Evolutionary conservation across 768 basidiomycete species (phyloP), one percentile per base, ranked within the genome.

Genomic region (Macrolepiota dolichaula): DNA sequence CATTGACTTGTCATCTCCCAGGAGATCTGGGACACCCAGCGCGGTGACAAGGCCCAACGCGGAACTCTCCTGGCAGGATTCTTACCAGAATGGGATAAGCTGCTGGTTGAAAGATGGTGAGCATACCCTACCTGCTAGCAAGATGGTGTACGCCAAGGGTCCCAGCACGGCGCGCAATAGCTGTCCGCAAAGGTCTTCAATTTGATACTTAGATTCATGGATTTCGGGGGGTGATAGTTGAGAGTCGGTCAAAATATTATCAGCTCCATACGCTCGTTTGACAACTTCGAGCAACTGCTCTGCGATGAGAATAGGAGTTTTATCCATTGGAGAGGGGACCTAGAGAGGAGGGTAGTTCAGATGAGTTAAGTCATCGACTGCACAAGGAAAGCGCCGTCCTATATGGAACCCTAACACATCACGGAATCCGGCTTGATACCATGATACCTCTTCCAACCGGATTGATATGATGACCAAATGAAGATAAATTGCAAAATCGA

Each of bases 21-120:
- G 46, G 35, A 50, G 40, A 37, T 58, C 57, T 3, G 57, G 35
- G 10, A 58, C 49, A 1, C 57, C 57, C 27, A 50, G 27, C 3
- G 11, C 24, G 3, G 57, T 32, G 32, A 58, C 10, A 6, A 58
- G 27, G 24, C 49, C 49, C 1, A 58, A 47, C 10, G 57, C 57
- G 22, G 57, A 58, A n/a, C 47, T 50, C 35, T 58, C 57, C 36
- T 58, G 57, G 35, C 57, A 58, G 32, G 57, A 58, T 38, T 58
- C 57, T 58, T 37, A 19, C 35, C 6, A 15, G 40, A 9, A 32
- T 32, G 3, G 29, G 27, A 25, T 37, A 13, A 25, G 25, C 12
- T n/a, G 4, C 24, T 44, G 19, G 12, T 24, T 11, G n/a, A 40
- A 32, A 57, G 11, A 15, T 1, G 6, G 2, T 32, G 12, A 7